Conservation (phyloP, 139 green algal genomes). For the Micromonas commoda region DNA sequence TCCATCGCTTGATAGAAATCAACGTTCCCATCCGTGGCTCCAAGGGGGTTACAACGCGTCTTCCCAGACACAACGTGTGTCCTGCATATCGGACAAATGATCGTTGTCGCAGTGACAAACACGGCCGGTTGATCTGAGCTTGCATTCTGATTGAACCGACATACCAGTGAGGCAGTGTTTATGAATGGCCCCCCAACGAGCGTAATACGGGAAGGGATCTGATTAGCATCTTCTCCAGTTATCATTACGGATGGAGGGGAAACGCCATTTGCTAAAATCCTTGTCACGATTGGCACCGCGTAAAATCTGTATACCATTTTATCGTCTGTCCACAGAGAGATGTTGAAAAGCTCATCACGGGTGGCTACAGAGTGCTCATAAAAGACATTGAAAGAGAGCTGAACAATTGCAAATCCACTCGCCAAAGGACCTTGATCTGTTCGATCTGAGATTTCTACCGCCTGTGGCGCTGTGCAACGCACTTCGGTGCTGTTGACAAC, state of each 20-base stretch:
- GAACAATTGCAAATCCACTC: not conserved
- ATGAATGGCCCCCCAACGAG: not conserved
- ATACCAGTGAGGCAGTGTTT: not conserved
- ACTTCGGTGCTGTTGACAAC: not conserved
- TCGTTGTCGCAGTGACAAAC: not conserved
- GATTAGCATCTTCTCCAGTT: not conserved
- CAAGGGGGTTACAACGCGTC: not conserved
- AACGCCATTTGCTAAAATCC: too few species aligned
- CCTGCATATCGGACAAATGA: not conserved
- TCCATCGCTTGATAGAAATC: not conserved
- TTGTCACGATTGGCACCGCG: too few species aligned
- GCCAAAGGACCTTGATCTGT: not conserved
- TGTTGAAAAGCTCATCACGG: too few species aligned
- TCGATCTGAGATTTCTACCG: not conserved
- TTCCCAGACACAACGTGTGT: not conserved
- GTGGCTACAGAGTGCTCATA: too few species aligned
- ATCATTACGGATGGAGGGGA: too few species aligned
- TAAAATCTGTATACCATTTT: too few species aligned
- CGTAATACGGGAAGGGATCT: not conserved
- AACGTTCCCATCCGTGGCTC: not conserved
- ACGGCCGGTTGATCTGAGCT: not conserved
- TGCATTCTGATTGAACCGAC: not conserved
- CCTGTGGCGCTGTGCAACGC: not conserved
- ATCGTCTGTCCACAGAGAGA: too few species aligned
- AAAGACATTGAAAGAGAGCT: too few species aligned